Conservation (phyloP, 2,329 filamentous ascomycete genomes). For the Arthrobotrys conoides region DNA sequence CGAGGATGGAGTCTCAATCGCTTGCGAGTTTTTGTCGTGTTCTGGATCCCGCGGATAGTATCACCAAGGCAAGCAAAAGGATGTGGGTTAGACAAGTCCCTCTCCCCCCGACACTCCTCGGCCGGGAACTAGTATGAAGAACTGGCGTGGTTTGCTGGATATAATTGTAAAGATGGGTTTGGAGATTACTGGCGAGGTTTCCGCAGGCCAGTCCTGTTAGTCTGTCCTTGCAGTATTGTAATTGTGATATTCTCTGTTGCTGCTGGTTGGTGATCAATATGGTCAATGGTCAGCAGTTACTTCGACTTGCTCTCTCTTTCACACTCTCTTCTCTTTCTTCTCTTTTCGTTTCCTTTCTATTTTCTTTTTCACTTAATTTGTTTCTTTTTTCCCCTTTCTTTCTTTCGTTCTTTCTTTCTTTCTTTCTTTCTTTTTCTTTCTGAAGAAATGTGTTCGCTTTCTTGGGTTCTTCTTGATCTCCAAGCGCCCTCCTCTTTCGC, state of each 20-base stretch:
- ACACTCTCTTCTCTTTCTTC: no score
- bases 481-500: constrained; percentile 21
- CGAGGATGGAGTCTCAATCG: constrained; percentile 2
- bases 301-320: no score
- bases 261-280: constrained; percentile 1
- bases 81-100: not conserved
- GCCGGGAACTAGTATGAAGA: not conserved
- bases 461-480: not conserved
- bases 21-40: not conserved
- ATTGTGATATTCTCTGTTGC: not conserved
- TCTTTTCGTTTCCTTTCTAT: not conserved
- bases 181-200: not conserved
- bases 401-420: not conserved
- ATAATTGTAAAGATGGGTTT: not conserved
- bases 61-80: constrained; percentile 10
- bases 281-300: not conserved
- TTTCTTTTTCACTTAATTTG: constrained; percentile 7
- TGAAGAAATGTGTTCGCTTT: no score
- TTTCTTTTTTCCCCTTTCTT: constrained; percentile 12
- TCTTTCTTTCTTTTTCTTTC: not conserved
- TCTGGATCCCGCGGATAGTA: not conserved
- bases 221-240: not conserved
- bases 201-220: not conserved
- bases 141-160: not conserved
- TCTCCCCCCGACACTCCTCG: not conserved